Base-by-base conservation (phyloP, 331 rosid species). In the Rosa hybrid region DNA sequence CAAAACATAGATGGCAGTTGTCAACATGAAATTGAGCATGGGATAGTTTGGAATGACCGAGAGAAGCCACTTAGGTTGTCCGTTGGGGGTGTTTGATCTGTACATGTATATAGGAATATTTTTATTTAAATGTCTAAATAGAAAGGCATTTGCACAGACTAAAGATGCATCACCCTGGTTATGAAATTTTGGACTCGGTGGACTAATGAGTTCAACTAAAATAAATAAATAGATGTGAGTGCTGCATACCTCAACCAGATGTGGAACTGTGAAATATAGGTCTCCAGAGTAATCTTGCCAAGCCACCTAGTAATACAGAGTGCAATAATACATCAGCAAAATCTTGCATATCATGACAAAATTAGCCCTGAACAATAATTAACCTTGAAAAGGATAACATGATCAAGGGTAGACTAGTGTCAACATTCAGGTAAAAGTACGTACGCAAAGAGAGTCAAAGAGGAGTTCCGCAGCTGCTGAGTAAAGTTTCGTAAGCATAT, bases 31-130 rank as follows among this genome's bases (percentile, higher is more conserved):
- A 85, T 96, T 96, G 80, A 96, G 97, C 90, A 96, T 7, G 4
- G 99, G 97, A 85, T 89, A 89, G 62, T 92, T 93, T 38, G 98
- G 99, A 80, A 96, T 89, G 81, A 96, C 21, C 54, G 91, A 93
- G 83, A 96, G 99, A 86, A 93, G 97, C 99, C 98, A 93, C 87
- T 96, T 96, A 18, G 98, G 99, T 90, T 96, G 99, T 86, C 98
- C 99, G 51, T 96, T 84, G 42, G 99, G 96, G 72, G 86, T 65
- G 85, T 92, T 96, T 53, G 99, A 92, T 79, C 99, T 96, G 91
- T 65, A 69, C 50, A 67, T 11, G 77, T 56, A 79, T 8, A 85
- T 25, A 64, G 74, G 68, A 56, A 78, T 60, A 51, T 80, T 60
- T 21, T n/a, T 20, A 70, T 17, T 45, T 64, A 12, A 63, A 18